phyloP scores from a whole-genome alignment of 805 yeast genomes.

The Candida nemodendra region DNA sequence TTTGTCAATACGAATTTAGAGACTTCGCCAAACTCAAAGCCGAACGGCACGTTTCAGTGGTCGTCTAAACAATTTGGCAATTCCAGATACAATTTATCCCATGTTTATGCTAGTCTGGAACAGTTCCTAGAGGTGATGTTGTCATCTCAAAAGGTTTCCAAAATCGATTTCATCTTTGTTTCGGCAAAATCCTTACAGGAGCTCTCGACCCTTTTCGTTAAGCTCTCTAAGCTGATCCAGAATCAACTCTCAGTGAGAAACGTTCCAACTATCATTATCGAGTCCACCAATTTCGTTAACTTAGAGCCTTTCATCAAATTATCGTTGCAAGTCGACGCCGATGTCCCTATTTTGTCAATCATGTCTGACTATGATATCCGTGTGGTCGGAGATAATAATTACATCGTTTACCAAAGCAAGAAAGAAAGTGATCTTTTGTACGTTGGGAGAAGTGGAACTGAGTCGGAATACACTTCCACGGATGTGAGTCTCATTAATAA shows the following conservation, averaged over 20 bases:
- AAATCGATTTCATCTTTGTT: constrained; percentile 45
- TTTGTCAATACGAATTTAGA: constrained; percentile 35
- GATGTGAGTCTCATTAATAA: constrained; percentile 39
- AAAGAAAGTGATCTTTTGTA: constrained; percentile 47
- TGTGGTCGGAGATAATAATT: constrained; percentile 32
- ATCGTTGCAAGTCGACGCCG: constrained; percentile 32
- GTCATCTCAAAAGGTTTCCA: constrained; percentile 15
- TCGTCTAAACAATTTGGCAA: constrained; percentile 34
- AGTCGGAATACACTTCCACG: constrained; percentile 40
- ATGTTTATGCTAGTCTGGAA: constrained; percentile 24
- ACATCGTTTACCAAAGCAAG: constrained; percentile 36
- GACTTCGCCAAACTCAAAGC: constrained; percentile 1
- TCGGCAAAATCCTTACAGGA: constrained; percentile 53
- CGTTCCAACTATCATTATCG: constrained; percentile 57
- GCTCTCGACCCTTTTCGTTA: constrained; percentile 41
- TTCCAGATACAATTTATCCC: constrained; percentile 27
- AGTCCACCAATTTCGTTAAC: constrained; percentile 69
- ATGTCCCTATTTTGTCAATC: constrained; percentile 49
- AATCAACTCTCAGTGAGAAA: constrained; percentile 21
- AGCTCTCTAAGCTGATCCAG: constrained; percentile 37
- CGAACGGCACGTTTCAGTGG: constrained; percentile 28
- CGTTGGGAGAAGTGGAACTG: constrained; percentile 43
- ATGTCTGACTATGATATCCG: constrained; percentile 64
- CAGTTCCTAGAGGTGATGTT: constrained; percentile 19
- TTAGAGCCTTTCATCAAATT: constrained; percentile 65